Evolutionary conservation across 305 asterid species (phyloP), one percentile per base, ranked within the genome.

Genomic region (Petunia hybrid): DNA sequence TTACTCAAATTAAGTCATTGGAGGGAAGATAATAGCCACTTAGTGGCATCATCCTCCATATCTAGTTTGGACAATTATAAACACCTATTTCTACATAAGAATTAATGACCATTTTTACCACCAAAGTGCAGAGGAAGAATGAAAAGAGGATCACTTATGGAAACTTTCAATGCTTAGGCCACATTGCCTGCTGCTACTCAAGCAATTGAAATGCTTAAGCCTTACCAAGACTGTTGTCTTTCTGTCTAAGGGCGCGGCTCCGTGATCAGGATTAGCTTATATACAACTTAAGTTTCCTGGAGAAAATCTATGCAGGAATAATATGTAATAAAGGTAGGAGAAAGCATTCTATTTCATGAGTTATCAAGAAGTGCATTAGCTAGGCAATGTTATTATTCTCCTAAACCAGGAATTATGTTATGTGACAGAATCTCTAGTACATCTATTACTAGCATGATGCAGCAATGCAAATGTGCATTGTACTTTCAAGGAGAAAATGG

Each of bases 401-500:
- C 46, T 71, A 48, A 48, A 71, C 78, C 62, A 48, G 78, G 62
- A 48, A 12, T 10, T 48, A 71, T 71, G 78, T 6, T 6, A 48
- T 48, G 0, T 5, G 4, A 71, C 45, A 48, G 35, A 48, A 48
- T 71, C 13, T 71, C 1, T 9, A 8, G 2, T 69, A 45, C 41
- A 3, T 4, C 45, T 12, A 12, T 71, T 48, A 35, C 45, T 71
- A 1, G 78, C 78, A 71, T 6, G 45, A 35, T 0, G 60, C 42
- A 9, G 60, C 42, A 9, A 51, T 51, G 78, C 62, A 73, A 13
- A 51, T 3, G 62, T 35, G 9, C 43, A 51, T 36, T 36, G 5
- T 71, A 5, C 43, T 71, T 71, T 12, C 62, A 73, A 71, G 61
- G 31, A 71, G 22, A 71, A 5, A 10, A 31, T 36, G 10, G 61